These are phyloP conservation scores for Oryza officinalis DNA, from an alignment of 176 grass and related monocot species.

Conservation along the genomic window DNA sequence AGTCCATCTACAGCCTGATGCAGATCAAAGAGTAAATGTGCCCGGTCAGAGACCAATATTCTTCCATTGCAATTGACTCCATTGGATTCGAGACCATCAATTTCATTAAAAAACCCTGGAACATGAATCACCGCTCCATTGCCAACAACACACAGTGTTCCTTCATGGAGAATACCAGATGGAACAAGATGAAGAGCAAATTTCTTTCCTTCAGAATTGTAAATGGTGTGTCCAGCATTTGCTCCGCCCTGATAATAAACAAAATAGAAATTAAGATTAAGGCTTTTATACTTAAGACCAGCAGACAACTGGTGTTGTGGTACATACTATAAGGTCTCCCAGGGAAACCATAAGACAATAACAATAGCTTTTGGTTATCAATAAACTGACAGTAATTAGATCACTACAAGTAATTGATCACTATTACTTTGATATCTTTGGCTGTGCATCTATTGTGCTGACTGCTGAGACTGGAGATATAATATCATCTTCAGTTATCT, in stretches of 20 bases:
- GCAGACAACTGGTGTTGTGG: not conserved
- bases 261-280: constrained; percentile 34
- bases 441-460: not conserved
- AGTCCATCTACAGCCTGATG: constrained; percentile 82
- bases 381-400: not conserved
- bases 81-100: constrained; percentile 73
- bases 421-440: not conserved
- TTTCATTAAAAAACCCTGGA: constrained; percentile 77
- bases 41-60: constrained; percentile 69
- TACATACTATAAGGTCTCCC: not conserved
- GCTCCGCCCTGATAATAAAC: constrained; percentile 69
- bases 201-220: constrained; percentile 82
- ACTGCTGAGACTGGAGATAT: not conserved
- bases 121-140: constrained; percentile 83
- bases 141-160: constrained; percentile 72
- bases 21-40: constrained; percentile 80
- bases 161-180: constrained; percentile 79
- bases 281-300: constrained; percentile 2
- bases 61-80: constrained; percentile 64
- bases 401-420: not conserved
- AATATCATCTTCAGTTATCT: not conserved
- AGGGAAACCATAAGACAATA: not conserved
- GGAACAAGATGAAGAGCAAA: constrained; percentile 90
- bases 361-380: not conserved
- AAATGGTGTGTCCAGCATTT: constrained; percentile 91